Evolutionary conservation across 257 asterid genomes (phyloP).

Genomic region (Solanum piurae): DNA sequence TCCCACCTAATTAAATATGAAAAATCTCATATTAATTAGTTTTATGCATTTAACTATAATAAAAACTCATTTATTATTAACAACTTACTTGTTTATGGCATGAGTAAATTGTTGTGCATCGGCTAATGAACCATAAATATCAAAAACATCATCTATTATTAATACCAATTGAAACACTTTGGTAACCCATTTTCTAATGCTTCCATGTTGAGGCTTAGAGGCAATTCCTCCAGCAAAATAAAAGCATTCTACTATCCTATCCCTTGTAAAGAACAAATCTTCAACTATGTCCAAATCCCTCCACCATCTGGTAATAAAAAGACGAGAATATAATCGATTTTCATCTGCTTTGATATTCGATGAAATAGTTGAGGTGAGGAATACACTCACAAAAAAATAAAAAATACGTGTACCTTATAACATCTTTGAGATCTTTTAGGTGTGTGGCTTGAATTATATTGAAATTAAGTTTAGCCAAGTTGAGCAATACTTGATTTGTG

Average conservation of each 20-base stretch:
- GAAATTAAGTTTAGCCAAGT: slow-evolving; percentile 51
- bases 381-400: background rate
- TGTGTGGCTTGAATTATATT: slow-evolving; percentile 45
- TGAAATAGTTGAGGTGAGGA: background rate
- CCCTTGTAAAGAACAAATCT: background rate
- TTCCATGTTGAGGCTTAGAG: slow-evolving; percentile 31
- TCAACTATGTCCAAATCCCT: background rate
- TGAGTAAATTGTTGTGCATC: slow-evolving; percentile 35
- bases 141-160: slow-evolving; percentile 43
- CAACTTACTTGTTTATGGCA: slow-evolving; percentile 27
- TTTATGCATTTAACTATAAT: background rate
- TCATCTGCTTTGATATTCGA: background rate
- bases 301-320: slow-evolving; percentile 26
- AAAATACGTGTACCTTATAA: slow-evolving; percentile 12
- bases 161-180: slow-evolving; percentile 29
- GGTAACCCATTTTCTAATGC: slow-evolving; percentile 44
- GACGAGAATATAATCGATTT: background rate
- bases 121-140: slow-evolving; percentile 37
- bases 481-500: slow-evolving; percentile 1
- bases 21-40: background rate
- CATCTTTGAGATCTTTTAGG: slow-evolving; percentile 43
- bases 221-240: slow-evolving; percentile 42
- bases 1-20: slow-evolving; percentile 32
- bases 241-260: slow-evolving; percentile 40
- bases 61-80: too few relatives aligned